Base-by-base conservation (phyloP, 257 asterid species). In the Solanum lycopersicoides region DNA sequence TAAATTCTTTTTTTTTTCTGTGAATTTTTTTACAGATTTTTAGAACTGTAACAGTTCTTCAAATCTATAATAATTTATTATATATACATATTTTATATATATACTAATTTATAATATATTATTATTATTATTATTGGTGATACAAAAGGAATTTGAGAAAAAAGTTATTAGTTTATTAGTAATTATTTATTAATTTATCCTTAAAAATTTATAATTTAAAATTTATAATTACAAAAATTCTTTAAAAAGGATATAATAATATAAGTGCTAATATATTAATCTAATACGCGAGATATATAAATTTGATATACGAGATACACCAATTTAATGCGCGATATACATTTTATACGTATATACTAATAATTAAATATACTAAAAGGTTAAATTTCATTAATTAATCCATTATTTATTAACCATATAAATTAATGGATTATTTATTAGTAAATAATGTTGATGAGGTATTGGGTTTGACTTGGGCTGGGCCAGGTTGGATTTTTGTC, bases 391-490 rank as follows among this genome's bases (percentile, higher is more conserved):
- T 28, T 28, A 28, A 28, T 28, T 28, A 1, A 28, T 28, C 1
- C 30, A 11, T 85, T 23, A 74, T 18, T 59, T 59, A 20, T 59
- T 59, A 12, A 39, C 6, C n/a, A 23, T 50, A 23, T 39, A 21
- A 35, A 9, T 60, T 44, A 53, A 87, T 90, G 93, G 88, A 86
- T 79, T 56, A 86, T 89, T 90, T 90, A 37, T 37, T 37, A 37
- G 39, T 37, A 37, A 37, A 37, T 37, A 88, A 90, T 42, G 88
- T n/a, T 53, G 77, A 83, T 12, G 39, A 28, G 84, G 50, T 9
- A 50, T 74, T 50, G 30, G 30, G 63, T 84, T 71, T 82, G 32
- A 15, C n/a, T 66, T 80, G 37, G 75, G 80, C 73, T 89, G n/a
- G 45, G 25, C 68, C n/a, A 44, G 42, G 84, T 79, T 45, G 84